Evolutionary conservation across 176 grass and related monocot species (phyloP), one percentile per base, ranked within the genome.

Genomic region (Stipa capillata): DNA sequence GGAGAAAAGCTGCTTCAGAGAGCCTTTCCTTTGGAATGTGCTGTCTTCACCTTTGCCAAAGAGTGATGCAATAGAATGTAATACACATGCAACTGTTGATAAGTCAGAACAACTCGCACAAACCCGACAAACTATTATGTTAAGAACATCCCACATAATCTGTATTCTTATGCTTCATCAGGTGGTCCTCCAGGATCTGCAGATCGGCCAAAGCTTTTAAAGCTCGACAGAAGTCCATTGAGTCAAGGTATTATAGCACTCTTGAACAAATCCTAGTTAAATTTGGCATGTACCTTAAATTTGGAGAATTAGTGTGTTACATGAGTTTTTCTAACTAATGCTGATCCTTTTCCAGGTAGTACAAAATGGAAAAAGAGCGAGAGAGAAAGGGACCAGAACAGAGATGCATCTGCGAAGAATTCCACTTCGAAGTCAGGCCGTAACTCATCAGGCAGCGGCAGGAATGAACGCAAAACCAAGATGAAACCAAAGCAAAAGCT

Each of bases 401-500:
- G 85, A 78, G 88, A 94, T 52, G 72, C 66, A 42, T 82, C 50
- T 0, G 32, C 48, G 43, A 90, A 81, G 73, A 90, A 85, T 34
- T 88, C 92, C 16, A 79, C 54, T 65, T 76, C 82, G 2, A 93
- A 89, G 63, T 75, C 80, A 56, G 89, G 88, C n/a, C 88, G 88
- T 21, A 80, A 78, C 36, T 90, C 86, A 11, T 81, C 83, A 28
- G 84, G 92, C 41, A 68, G 83, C 21, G 76, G 78, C 6, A 89
- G 88, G 76, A 89, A 70, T 7, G 92, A 94, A 14, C 79, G 92
- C 7, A 94, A 94, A 55, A 84, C 84, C 56, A 94, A 94, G 83
- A 81, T 84, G 68, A 94, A 91, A 53, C 88, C 88, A 15, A 94
- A 94, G 82, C 92, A 94, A 78, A 94, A 91, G 88, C 82, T 94